A percentile compares a stretch with the other conserved stretches of the same genome.
Evolutionary conservation across 257 asterid species (phyloP).

Genomic region (Penstemon davidsonii): DNA sequence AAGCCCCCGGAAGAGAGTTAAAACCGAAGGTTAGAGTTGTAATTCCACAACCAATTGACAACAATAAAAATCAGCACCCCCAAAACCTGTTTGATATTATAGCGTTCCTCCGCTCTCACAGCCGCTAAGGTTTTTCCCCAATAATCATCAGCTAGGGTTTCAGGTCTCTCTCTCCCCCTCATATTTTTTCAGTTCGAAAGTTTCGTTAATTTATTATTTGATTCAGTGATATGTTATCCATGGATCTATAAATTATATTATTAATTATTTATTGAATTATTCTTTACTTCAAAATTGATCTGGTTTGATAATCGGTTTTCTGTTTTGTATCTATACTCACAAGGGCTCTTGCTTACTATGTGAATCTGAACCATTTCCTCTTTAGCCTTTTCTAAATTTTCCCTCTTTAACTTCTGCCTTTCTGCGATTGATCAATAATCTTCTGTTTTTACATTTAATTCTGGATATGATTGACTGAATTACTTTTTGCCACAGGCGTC

Average conservation of each 20-base stretch:
- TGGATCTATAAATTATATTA: neutral
- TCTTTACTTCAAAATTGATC: neutral
- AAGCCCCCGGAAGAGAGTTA: too few relatives aligned
- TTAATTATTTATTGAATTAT: neutral
- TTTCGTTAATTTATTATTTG: neutral
- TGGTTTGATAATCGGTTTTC: neutral
- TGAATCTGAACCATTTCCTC: neutral
- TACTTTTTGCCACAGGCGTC: neutral
- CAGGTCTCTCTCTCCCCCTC: constrained; percentile 30
- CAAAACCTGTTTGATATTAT: neutral
- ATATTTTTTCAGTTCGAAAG: neutral
- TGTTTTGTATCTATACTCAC: neutral
- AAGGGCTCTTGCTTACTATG: neutral
- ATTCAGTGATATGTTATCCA: neutral
- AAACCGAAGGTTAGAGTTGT: neutral
- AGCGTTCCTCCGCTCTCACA: constrained; percentile 4
- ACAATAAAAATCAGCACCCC: neutral
- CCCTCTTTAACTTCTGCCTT: neutral
- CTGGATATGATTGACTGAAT: neutral
- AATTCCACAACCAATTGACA: neutral
- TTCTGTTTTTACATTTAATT: neutral
- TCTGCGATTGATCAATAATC: neutral
- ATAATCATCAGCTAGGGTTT: constrained; percentile 19
- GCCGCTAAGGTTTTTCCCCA: constrained; percentile 34
- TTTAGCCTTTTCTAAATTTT: neutral